phyloP scores from a whole-genome alignment of 768 basidiomycete species.

The Cyclocybe cylindracea region DNA sequence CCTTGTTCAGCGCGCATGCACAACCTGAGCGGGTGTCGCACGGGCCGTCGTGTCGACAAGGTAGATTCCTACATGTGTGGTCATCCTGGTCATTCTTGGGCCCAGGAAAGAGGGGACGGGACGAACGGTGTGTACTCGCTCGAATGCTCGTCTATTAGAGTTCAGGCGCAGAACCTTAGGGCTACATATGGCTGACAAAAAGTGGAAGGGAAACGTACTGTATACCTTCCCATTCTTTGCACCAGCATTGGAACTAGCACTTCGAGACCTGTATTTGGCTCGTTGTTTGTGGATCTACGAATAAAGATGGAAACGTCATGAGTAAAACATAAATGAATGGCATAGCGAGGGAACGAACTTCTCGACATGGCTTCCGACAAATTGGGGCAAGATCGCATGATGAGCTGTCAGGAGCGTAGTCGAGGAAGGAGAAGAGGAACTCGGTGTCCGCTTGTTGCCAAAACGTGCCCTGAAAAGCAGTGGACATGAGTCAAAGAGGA shows the following conservation, averaged over 20 bases:
- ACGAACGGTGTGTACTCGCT: constrained; percentile 29
- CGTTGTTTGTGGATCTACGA: constrained; percentile 9
- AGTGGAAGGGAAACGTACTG: background rate
- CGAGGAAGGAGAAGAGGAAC: constrained; percentile 37
- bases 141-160: constrained; percentile 1
- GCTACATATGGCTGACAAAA: background rate
- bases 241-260: too few species aligned
- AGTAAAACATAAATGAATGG: background rate
- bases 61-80: constrained; percentile 35
- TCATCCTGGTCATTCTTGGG: background rate
- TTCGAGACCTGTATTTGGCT: background rate
- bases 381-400: constrained; percentile 59
- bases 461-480: constrained; percentile 19
- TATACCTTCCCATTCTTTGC: background rate
- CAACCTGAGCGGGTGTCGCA: constrained; percentile 48
- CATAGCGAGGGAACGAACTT: constrained; percentile 38
- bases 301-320: background rate
- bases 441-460: constrained; percentile 44
- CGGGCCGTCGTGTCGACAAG: constrained; percentile 59
- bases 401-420: constrained; percentile 42
- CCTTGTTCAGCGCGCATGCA: constrained; percentile 47
- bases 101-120: background rate
- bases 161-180: background rate
- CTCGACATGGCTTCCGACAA: constrained; percentile 58
- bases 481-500: background rate